Base-by-base conservation (phyloP, 2,329 filamentous ascomycete genomes). In the Gaeumannomyces sp. region DNA sequence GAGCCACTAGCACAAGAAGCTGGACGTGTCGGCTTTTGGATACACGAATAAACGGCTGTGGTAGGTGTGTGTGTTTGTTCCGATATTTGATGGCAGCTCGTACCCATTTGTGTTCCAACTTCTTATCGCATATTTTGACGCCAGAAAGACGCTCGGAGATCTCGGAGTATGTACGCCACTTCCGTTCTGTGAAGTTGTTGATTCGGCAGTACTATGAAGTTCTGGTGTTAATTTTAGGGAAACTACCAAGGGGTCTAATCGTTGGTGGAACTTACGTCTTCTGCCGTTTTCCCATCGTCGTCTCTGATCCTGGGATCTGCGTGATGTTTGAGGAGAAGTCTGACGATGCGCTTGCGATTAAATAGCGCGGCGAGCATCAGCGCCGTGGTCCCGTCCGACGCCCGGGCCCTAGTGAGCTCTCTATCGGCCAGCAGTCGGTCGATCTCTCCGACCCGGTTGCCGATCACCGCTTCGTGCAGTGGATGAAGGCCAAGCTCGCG, bases 351-450 rank as follows among this genome's bases (percentile, higher is more conserved):
- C 4, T 28, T 25, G 22, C 28, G 25, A 13, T 33, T 33, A 29
- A 45, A 64, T 14, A 64, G 33, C 4, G 33, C 62, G 13, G 53
- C 31, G 29, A 59, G 53, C 62, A 64, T 64, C 14, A 64, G 31
- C 16, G 62, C n/a, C 1, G 62, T 59, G 1, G 38, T 35, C 13
- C 61, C 61, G 28, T 35, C 27, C 4, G 2, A 25, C 28, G 45
- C 50, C 28, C n/a, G 7, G 38, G 16, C 38, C 4, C n/a, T 29
- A 19, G 33, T 27, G 3, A 35, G 1, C 2, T 31, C 27, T 29
- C 22, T 33, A 6, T 56, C 28, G 22, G 14, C 28, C 13, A 4
- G 6, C 6, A 63, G 6, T 19, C 13, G 11, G 1, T 16, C 35
- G 31, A 16, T 14, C 11, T 27, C n/a, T 4, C 8, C 22, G 10